Evolutionary conservation across 139 green algal species (phyloP).

Genomic region (Eudorina sp.): DNA sequence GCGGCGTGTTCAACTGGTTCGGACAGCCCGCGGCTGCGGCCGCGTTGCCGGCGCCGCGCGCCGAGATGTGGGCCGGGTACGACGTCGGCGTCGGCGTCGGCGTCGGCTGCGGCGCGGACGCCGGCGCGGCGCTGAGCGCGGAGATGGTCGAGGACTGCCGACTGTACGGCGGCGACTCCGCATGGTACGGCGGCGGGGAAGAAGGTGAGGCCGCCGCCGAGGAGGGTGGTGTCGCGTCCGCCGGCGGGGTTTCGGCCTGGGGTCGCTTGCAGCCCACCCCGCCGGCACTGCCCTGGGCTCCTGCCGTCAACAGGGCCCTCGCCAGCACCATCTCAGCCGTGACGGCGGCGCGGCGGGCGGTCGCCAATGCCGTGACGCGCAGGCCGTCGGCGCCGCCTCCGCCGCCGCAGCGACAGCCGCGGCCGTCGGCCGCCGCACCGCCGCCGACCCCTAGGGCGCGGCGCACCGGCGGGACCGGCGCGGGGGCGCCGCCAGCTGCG

Average conservation of each 20-base stretch:
- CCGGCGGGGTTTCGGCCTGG: neutral
- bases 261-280: neutral
- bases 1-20: constrained; percentile 20
- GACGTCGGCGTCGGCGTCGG: neutral
- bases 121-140: neutral
- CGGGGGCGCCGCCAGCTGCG: neutral
- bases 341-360: neutral
- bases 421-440: too few relatives aligned
- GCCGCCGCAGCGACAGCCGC: neutral
- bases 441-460: neutral
- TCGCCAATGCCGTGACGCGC: neutral
- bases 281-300: neutral
- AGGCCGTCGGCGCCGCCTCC: neutral
- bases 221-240: neutral
- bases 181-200: neutral
- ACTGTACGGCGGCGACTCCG: neutral
- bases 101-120: neutral
- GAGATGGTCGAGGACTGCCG: neutral
- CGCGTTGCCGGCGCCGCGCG: neutral
- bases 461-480: neutral
- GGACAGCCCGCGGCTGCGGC: neutral
- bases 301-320: neutral
- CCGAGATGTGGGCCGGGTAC: neutral
- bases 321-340: neutral
- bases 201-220: neutral